Conservation (phyloP, 2,329 filamentous ascomycete genomes). For the Xylariaceae sp. region DNA sequence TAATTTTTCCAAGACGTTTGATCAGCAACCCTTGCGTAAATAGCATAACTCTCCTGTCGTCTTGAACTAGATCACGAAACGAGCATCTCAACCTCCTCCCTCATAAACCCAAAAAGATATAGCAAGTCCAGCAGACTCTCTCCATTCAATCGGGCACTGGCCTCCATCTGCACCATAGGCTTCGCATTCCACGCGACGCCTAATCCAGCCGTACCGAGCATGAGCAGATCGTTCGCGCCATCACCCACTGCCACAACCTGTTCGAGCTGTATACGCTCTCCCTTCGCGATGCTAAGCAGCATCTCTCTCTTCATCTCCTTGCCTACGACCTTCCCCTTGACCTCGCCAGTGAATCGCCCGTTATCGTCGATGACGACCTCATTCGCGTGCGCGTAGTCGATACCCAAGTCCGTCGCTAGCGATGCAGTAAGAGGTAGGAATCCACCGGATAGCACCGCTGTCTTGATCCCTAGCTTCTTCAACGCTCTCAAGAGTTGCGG, state of each 20-base stretch:
- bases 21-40: too few species aligned
- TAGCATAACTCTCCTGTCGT: too few species aligned
- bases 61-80: slow-evolving; percentile 32
- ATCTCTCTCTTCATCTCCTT: slow-evolving; percentile 71
- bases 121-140: slow-evolving; percentile 67
- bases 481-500: slow-evolving; percentile 69
- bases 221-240: slow-evolving; percentile 77
- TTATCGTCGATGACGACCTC: slow-evolving; percentile 64
- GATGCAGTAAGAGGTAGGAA: slow-evolving; percentile 87
- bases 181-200: slow-evolving; percentile 85
- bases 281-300: slow-evolving; percentile 64
- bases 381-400: slow-evolving; percentile 88
- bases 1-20: too few species aligned
- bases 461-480: slow-evolving; percentile 76
- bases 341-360: slow-evolving; percentile 64
- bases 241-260: slow-evolving; percentile 75
- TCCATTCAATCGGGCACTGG: slow-evolving; percentile 67
- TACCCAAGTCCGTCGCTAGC: slow-evolving; percentile 74
- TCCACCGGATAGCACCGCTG: slow-evolving; percentile 86
- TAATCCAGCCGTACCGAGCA: slow-evolving; percentile 71
- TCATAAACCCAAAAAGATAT: slow-evolving; percentile 68
- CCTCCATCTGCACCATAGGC: slow-evolving; percentile 74
- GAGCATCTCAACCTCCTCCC: slow-evolving; percentile 56
- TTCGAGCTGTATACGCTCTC: slow-evolving; percentile 61
- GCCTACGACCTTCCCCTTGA: slow-evolving; percentile 69